A percentile compares a stretch with the other conserved stretches of the same genome.
Evolutionary conservation across 371 early-diverging fungal genomes (phyloP).

Genomic region (Lichtheimia corymbifera): DNA sequence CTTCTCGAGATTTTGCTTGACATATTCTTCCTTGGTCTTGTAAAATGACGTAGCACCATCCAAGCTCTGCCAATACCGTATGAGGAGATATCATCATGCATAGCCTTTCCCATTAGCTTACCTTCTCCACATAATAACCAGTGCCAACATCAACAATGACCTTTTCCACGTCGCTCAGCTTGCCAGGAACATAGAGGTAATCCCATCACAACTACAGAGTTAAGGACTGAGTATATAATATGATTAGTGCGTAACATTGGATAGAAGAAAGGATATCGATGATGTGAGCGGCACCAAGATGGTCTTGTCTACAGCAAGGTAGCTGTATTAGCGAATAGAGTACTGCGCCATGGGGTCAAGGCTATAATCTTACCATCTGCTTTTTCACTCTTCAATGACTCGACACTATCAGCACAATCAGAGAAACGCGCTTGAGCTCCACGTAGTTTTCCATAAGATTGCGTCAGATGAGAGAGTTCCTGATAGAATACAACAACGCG

Average conservation of each 20-base stretch:
- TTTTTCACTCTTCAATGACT: slow-evolving; percentile 38
- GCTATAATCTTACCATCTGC: slow-evolving; percentile 31
- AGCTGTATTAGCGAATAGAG: slow-evolving; percentile 20
- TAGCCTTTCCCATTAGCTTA: slow-evolving; percentile 18
- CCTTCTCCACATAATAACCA: slow-evolving; percentile 95
- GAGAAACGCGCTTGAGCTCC: slow-evolving; percentile 85
- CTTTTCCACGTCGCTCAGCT: slow-evolving; percentile 75
- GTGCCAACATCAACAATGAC: slow-evolving; percentile 96
- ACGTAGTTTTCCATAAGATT: slow-evolving; percentile 83
- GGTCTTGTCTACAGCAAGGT: slow-evolving; percentile 59
- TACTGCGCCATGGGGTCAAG: slow-evolving; percentile 22
- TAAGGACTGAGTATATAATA: slow-evolving; percentile 4
- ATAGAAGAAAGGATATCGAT: slow-evolving; percentile 51
- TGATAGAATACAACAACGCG: slow-evolving; percentile 20
- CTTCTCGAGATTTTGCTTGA: slow-evolving; percentile 72
- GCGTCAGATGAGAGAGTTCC: slow-evolving; percentile 85
- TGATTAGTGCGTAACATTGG: background rate
- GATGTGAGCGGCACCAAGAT: slow-evolving; percentile 80
- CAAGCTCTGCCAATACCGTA: slow-evolving; percentile 48
- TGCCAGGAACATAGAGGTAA: slow-evolving; percentile 91
- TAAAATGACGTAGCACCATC: slow-evolving; percentile 79
- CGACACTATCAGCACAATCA: slow-evolving; percentile 75
- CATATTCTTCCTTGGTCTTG: slow-evolving; percentile 71
- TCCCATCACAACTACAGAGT: slow-evolving; percentile 1
- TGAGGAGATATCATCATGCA: too few species aligned